A percentile compares a stretch with the other conserved stretches of the same genome.
Evolutionary conservation across 108 stramenopile species (phyloP).

Genomic region (Nannochloropsis granulata): DNA sequence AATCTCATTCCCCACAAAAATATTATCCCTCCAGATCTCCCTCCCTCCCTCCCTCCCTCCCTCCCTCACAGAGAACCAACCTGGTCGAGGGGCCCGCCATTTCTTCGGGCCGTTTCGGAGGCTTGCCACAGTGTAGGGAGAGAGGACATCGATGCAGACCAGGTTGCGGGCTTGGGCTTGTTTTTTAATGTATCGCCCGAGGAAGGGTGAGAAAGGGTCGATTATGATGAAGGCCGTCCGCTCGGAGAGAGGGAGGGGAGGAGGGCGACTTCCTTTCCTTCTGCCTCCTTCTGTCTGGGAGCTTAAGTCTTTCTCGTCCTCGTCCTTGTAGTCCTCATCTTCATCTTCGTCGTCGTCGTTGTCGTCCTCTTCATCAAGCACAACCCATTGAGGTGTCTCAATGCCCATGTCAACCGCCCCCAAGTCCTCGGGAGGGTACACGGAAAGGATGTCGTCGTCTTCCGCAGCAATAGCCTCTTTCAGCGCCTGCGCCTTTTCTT

Average conservation of each 20-base stretch:
- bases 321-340: background rate
- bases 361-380: background rate
- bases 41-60: too few species aligned
- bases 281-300: too few species aligned
- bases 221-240: background rate
- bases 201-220: background rate
- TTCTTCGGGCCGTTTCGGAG: background rate
- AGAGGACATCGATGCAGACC: background rate
- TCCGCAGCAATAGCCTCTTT: background rate
- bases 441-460: background rate
- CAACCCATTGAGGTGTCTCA: background rate
- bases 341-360: background rate
- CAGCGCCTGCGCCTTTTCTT: background rate
- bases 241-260: background rate
- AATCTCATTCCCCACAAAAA: too few species aligned
- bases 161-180: background rate
- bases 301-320: background rate
- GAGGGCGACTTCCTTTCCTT: background rate
- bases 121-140: background rate
- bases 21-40: too few species aligned
- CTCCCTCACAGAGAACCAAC: too few species aligned
- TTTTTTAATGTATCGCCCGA: background rate
- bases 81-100: background rate
- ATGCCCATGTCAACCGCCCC: background rate
- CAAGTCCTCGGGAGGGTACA: background rate